Conservation (phyloP, 2,329 filamentous ascomycete species). For the Magnaporthiopsis rhizophila region DNA sequence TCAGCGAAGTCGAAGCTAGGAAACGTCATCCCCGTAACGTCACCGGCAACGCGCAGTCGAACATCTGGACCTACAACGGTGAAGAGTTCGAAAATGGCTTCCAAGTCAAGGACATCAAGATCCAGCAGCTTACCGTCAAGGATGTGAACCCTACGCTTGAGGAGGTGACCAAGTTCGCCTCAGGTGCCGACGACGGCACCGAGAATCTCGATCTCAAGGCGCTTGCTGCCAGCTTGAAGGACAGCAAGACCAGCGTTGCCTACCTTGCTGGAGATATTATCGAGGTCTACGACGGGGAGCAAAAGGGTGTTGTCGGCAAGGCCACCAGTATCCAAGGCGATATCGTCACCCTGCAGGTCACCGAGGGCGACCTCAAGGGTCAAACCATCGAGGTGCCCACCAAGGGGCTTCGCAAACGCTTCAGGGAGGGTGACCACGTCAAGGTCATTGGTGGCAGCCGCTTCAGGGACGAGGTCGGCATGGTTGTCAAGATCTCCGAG, state of each 20-base stretch:
- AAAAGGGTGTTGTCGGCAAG: constrained; percentile 81
- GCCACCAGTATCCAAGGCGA: constrained; percentile 82
- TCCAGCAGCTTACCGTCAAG: constrained; percentile 75
- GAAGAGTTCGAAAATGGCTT: constrained; percentile 93
- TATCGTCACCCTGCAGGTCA: constrained; percentile 82
- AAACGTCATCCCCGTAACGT: constrained; percentile 68
- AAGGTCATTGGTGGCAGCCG: constrained; percentile 88
- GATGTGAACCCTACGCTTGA: constrained; percentile 90
- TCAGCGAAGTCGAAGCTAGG: constrained; percentile 86
- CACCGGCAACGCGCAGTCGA: constrained; percentile 64
- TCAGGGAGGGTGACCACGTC: constrained; percentile 91
- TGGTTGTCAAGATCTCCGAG: constrained; percentile 89
- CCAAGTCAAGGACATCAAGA: constrained; percentile 86
- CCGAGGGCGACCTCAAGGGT: constrained; percentile 71
- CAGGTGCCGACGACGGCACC: constrained; percentile 81
- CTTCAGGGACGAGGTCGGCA: constrained; percentile 90
- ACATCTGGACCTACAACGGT: constrained; percentile 75
- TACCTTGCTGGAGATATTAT: constrained; percentile 94
- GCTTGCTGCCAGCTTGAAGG: constrained; percentile 81
- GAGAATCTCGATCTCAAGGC: constrained; percentile 90
- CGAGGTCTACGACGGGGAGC: constrained; percentile 91
- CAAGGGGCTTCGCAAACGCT: constrained; percentile 86
- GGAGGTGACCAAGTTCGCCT: constrained; percentile 90
- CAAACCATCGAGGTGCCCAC: constrained; percentile 88
- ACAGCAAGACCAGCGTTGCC: constrained; percentile 68